A percentile compares a stretch with the other conserved stretches of the same genome.
These are phyloP conservation scores for Phytophthora litchii DNA, from an alignment of 352 stramenopile genomes.

Conservation along the genomic window DNA sequence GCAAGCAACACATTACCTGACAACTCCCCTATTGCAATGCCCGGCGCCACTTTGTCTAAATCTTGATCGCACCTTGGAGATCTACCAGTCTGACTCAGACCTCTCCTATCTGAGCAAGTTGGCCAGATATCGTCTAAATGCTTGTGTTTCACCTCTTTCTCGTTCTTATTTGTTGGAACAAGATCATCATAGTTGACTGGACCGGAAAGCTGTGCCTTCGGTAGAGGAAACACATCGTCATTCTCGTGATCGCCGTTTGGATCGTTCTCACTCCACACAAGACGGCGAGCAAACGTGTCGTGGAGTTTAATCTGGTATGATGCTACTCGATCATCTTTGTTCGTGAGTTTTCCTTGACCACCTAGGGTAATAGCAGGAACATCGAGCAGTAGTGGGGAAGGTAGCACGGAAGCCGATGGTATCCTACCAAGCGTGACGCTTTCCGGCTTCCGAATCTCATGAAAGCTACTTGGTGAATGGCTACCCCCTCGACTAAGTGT, in stretches of 20 bases:
- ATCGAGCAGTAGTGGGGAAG: conserved; percentile 28
- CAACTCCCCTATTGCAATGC: conserved; percentile 15
- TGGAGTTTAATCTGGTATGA: conserved; percentile 27
- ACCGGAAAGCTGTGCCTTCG: conserved; percentile 20
- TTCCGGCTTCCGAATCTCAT: conserved; percentile 7
- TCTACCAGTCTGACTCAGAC: background rate
- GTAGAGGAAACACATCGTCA: conserved; percentile 34
- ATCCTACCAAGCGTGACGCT: background rate
- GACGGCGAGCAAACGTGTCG: conserved; percentile 24
- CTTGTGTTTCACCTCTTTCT: conserved; percentile 1
- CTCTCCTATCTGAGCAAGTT: background rate
- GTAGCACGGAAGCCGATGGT: background rate
- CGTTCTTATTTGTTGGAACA: background rate
- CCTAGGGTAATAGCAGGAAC: conserved; percentile 27
- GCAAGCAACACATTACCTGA: conserved; percentile 7
- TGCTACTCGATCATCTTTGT: conserved; percentile 1
- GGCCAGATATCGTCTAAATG: conserved; percentile 12
- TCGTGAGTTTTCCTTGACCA: conserved; percentile 5
- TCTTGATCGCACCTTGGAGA: background rate
- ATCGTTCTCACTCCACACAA: conserved; percentile 16
- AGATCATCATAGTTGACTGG: conserved; percentile 17
- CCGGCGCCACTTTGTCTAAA: background rate
- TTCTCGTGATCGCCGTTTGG: conserved; percentile 3
- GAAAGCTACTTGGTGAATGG: background rate
- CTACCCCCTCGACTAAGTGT: background rate